phyloP scores from a whole-genome alignment of 306 rosid species.

The Psophocarpus tetragonolobus region DNA sequence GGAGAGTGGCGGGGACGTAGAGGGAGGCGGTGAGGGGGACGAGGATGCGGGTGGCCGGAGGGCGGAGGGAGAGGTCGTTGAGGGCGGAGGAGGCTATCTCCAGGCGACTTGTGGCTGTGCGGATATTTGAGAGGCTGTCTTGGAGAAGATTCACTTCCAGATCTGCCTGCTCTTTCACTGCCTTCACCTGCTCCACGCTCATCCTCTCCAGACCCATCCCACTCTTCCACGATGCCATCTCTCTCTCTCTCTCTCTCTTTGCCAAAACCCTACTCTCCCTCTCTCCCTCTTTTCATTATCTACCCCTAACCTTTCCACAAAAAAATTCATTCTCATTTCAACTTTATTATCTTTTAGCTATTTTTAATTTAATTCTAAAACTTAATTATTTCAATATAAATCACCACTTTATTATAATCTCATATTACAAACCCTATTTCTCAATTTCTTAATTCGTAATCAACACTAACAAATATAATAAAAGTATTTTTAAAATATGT shows the following conservation, averaged over 20 bases:
- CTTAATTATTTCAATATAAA: no score
- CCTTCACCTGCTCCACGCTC: slow-evolving; percentile 85
- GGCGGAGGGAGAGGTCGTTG: slow-evolving; percentile 81
- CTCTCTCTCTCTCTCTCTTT: background rate
- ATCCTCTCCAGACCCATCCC: slow-evolving; percentile 62
- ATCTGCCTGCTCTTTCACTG: slow-evolving; percentile 80
- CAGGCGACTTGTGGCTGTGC: slow-evolving; percentile 86
- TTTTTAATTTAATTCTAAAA: no score
- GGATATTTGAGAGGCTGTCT: slow-evolving; percentile 82
- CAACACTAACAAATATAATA: no score
- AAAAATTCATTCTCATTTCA: no score
- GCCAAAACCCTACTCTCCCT: no score
- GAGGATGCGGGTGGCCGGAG: slow-evolving; percentile 67
- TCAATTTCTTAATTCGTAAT: no score
- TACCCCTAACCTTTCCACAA: no score
- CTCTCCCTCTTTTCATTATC: no score
- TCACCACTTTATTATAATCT: no score
- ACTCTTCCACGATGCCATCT: slow-evolving; percentile 55
- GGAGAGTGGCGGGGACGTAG: slow-evolving; percentile 85
- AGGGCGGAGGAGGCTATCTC: slow-evolving; percentile 81
- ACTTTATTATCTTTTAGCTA: no score
- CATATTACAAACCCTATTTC: no score
- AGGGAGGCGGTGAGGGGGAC: slow-evolving; percentile 97
- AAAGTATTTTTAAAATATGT: no score
- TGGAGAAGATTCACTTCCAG: slow-evolving; percentile 84